Percentiles rank a stretch among this genome's conserved stretches.
phyloP scores from a whole-genome alignment of 1,284 basidiomycete species.

The Cystobasidiaceae sp. region DNA sequence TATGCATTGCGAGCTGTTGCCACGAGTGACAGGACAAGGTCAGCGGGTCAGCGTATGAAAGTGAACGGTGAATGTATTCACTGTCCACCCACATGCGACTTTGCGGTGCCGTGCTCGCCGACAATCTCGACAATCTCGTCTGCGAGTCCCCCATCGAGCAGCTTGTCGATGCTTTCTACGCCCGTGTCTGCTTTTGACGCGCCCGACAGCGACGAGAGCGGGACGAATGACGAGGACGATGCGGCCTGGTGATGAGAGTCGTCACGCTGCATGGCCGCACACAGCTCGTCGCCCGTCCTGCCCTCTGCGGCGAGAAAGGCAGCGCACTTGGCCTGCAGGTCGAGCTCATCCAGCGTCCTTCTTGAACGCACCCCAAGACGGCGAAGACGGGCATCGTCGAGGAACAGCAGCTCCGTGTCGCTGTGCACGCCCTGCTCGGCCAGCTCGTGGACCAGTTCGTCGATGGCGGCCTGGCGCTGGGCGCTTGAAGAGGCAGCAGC shows the following conservation, averaged over 20 bases:
- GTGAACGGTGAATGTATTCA: not conserved
- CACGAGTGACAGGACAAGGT: not conserved
- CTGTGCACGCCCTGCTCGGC: not conserved
- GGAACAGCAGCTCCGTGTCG: slow-evolving; percentile 10
- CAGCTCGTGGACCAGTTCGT: slow-evolving; percentile 1
- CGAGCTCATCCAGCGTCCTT: not conserved
- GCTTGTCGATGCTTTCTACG: not conserved
- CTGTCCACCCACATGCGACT: slow-evolving; percentile 14
- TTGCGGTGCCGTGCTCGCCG: slow-evolving; percentile 1
- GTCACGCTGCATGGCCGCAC: not conserved
- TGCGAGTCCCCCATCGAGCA: not conserved
- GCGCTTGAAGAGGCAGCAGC: too few species aligned
- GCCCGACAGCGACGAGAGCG: too few species aligned
- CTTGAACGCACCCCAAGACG: not conserved
- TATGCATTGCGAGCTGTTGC: slow-evolving; percentile 9
- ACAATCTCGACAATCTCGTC: slow-evolving; percentile 22
- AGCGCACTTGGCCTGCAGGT: not conserved
- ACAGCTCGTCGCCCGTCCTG: not conserved
- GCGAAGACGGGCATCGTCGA: not conserved
- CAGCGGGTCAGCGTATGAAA: too few species aligned
- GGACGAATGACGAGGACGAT: too few species aligned
- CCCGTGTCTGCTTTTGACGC: too few species aligned
- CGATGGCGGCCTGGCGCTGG: too few species aligned
- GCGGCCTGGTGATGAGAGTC: too few species aligned
- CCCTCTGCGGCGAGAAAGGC: slow-evolving; percentile 11